Base-by-base conservation (phyloP, 2,329 filamentous ascomycete genomes). In the Knufia fluminis region DNA sequence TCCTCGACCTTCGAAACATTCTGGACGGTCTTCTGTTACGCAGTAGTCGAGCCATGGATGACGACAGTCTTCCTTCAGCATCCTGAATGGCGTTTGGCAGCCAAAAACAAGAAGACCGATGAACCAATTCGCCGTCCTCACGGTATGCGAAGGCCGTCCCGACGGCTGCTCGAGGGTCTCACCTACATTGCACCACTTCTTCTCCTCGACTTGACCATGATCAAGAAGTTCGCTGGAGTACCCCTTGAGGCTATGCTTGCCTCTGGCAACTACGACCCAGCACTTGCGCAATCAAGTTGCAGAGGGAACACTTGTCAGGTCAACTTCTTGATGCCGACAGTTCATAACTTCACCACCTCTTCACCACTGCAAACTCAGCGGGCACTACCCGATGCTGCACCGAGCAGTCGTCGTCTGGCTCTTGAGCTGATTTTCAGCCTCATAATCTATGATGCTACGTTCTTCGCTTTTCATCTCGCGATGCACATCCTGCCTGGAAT, bases 201-300 rank as follows among this genome's bases (percentile, higher is more conserved):
- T 12, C 12, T 28, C 3, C 33, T 63, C 16, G 61, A 63, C 40
- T 50, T 63, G 2, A 57, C 53, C 6, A 54, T 63, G 54, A 62
- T 63, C 53, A 63, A 63, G 53, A 63, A 63, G 52, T 63, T 59
- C 42, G 55, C 53, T 23, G 57, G 53, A 26, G 60, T 62, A 3
- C 44, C 55, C 1, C 42, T 61, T 2, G 38, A 41, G 4, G 55
- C 54, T 33, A 62, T 62, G 41, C 49, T 49, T 6, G 16, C 35
- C 19, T 52, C 48, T 17, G 61, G 60, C 19, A 57, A 57, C 42
- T 62, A 62, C 48, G 40, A 57, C 43, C 40, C 26, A 4, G 19
- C 19, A 8, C 14, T 38, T 38, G 14, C 14, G n/a, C 35, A 16
- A n/a, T 23, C 40, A n/a, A 28, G 12, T 28, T 28, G 26, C 26